A percentile compares a stretch with the other conserved stretches of the same genome.
phyloP scores from a whole-genome alignment of 176 grass and related monocot genomes.

The Lolium perenne region DNA sequence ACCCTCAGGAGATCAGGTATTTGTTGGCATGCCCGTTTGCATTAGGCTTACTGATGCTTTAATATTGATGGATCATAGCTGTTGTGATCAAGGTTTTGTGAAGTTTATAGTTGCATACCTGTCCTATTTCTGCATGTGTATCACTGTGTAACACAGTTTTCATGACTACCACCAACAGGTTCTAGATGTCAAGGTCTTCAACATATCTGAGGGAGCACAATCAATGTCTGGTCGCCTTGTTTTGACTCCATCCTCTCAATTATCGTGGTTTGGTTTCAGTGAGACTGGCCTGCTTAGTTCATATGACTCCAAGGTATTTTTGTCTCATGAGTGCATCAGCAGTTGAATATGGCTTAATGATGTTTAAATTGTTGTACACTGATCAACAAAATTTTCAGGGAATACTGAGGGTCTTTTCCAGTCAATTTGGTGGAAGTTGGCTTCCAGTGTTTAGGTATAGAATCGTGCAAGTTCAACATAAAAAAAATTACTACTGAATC shows the following conservation, averaged over 20 bases:
- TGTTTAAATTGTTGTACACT: constrained; percentile 32
- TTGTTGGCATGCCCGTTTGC: background rate
- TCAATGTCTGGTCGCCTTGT: constrained; percentile 56
- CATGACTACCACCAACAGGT: constrained; percentile 51
- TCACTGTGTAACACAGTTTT: constrained; percentile 13
- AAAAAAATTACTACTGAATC: constrained; percentile 13
- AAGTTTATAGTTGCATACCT: constrained; percentile 10
- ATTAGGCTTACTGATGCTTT: background rate
- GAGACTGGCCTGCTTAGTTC: constrained; percentile 89
- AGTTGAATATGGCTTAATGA: constrained; percentile 27
- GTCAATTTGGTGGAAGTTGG: constrained; percentile 82
- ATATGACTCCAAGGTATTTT: constrained; percentile 82
- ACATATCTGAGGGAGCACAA: constrained; percentile 58
- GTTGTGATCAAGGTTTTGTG: constrained; percentile 5
- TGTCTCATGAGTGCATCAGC: background rate
- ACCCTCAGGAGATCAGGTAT: constrained; percentile 91
- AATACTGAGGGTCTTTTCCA: constrained; percentile 74
- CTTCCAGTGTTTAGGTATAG: constrained; percentile 93
- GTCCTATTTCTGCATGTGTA: background rate
- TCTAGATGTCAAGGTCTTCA: constrained; percentile 83
- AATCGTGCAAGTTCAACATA: constrained; percentile 29
- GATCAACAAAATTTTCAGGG: constrained; percentile 55
- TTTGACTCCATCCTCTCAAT: constrained; percentile 67
- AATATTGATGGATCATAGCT: background rate
- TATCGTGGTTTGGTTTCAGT: constrained; percentile 97